phyloP scores from a whole-genome alignment of 2,329 filamentous ascomycete species.

The Samsoniella hepiali region DNA sequence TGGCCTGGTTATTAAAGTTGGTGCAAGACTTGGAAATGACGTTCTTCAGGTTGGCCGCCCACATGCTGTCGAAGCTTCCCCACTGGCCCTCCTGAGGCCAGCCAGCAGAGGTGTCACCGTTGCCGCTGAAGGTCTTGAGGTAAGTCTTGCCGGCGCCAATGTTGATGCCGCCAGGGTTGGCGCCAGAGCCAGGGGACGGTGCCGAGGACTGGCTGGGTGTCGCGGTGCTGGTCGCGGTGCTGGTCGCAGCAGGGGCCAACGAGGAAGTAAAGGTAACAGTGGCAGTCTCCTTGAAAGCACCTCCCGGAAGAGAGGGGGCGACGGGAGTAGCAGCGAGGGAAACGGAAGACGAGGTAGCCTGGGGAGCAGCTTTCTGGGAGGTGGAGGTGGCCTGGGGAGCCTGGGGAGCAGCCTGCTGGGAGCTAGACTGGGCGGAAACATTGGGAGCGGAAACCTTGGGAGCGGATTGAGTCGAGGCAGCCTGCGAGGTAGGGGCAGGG shows the following conservation, averaged over 20 bases:
- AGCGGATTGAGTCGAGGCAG: not conserved
- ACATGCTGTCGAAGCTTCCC: constrained; percentile 29
- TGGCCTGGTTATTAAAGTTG: constrained; percentile 4
- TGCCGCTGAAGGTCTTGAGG: constrained; percentile 27
- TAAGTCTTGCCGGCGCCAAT: constrained; percentile 27
- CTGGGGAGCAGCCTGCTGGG: not conserved
- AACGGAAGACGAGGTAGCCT: not conserved
- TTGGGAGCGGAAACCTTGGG: not conserved
- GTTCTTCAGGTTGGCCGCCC: constrained; percentile 22
- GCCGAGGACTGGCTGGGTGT: not conserved
- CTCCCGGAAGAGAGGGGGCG: not conserved
- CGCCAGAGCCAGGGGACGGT: constrained; percentile 4
- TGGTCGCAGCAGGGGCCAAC: not conserved
- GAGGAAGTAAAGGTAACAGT: not conserved
- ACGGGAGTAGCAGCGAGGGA: not conserved
- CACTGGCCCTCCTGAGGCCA: constrained; percentile 30
- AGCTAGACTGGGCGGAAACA: not conserved
- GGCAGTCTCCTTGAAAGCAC: constrained; percentile 8
- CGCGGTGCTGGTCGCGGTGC: no score
- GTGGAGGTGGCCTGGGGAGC: not conserved
- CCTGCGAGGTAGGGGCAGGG: not conserved
- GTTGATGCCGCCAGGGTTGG: constrained; percentile 17
- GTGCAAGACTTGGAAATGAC: constrained; percentile 23
- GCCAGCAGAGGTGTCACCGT: constrained; percentile 27
- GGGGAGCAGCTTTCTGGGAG: not conserved